Evolutionary conservation across 176 grass and related monocot species (phyloP).

Genomic region (Zoysia pacifica): DNA sequence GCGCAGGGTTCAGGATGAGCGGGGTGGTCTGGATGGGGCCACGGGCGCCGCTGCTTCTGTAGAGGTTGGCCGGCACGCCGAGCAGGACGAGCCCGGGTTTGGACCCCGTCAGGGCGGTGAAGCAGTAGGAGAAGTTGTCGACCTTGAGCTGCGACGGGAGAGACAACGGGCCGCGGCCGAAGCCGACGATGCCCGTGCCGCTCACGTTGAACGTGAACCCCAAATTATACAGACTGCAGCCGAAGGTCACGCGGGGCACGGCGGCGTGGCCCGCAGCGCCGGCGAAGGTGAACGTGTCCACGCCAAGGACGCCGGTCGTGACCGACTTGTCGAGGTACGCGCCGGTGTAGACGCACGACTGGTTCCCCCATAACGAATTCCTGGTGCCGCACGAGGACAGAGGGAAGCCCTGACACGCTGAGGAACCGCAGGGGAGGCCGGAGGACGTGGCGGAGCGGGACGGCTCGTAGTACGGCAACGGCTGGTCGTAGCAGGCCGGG

Average conservation of each 20-base stretch:
- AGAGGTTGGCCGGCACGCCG: constrained; percentile 33
- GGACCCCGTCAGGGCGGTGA: constrained; percentile 29
- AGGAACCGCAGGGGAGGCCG: constrained; percentile 16
- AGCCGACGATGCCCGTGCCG: constrained; percentile 40
- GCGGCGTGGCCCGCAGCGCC: not conserved
- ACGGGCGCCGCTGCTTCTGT: not conserved
- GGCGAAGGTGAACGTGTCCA: constrained; percentile 36
- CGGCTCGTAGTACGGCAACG: constrained; percentile 18
- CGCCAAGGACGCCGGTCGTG: constrained; percentile 25
- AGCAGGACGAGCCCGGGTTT: constrained; percentile 38
- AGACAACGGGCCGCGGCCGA: constrained; percentile 32
- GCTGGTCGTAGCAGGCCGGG: constrained; percentile 37
- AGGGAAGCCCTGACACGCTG: not conserved
- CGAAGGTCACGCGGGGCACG: constrained; percentile 39
- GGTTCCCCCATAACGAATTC: not conserved
- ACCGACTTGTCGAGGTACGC: constrained; percentile 28
- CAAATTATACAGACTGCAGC: constrained; percentile 37
- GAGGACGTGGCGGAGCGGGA: constrained; percentile 32
- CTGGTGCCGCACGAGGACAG: not conserved
- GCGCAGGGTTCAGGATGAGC: not conserved
- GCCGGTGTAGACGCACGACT: constrained; percentile 27
- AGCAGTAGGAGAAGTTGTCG: constrained; percentile 54
- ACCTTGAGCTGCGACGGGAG: constrained; percentile 52
- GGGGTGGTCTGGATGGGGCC: not conserved
- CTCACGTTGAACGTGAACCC: constrained; percentile 42